Base-by-base conservation (phyloP, 257 asterid genomes). In the Solanum verrucosum region DNA sequence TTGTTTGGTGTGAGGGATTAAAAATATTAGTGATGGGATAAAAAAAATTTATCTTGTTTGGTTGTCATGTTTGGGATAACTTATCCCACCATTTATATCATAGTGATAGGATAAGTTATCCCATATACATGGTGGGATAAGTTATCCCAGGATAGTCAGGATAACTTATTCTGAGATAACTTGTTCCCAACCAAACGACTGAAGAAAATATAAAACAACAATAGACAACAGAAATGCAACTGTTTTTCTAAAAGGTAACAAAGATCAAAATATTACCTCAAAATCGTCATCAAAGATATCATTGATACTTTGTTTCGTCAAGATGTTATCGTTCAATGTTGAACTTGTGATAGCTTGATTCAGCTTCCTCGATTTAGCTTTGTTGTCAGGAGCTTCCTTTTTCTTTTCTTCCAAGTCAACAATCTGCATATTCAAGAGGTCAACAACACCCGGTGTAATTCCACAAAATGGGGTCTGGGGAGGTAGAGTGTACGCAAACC, bases 371-470 rank as follows among this genome's bases (percentile, higher is more conserved):
- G 4, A 68, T 73, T 78, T 86, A 31, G 70, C 78, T 14, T 34
- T 89, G 67, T 88, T 88, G 83, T 89, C 91, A 4, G 12, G 63
- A 73, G 90, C 89, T 81, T 90, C 94, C 87, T 60, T 73, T 27
- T 90, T 92, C 83, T 93, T 92, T 90, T 91, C 94, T 85, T 92
- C 94, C 29, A 94, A 91, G 75, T 91, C 95, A 88, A 91, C 95
- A 87, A 94, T 88, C 98, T 95, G 89, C 86, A 82, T 49, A 82
- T 31, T 82, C 18, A 25, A 81, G 84, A n/a, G 29, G 20, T 83
- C 72, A 84, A 65, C 15, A 52, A 59, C 27, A 59, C 1, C 67
- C 27, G 4, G 12, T 3, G 68, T 59, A 59, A 59, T 59, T 13
- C 27, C 33, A 63, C 31, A n/a, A n/a, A 63, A n/a, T 63, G 71